Percentiles rank a stretch among this genome's conserved stretches.
These are phyloP conservation scores for Triticum monococcum DNA, from an alignment of 176 grass and related monocot genomes.

Conservation along the genomic window DNA sequence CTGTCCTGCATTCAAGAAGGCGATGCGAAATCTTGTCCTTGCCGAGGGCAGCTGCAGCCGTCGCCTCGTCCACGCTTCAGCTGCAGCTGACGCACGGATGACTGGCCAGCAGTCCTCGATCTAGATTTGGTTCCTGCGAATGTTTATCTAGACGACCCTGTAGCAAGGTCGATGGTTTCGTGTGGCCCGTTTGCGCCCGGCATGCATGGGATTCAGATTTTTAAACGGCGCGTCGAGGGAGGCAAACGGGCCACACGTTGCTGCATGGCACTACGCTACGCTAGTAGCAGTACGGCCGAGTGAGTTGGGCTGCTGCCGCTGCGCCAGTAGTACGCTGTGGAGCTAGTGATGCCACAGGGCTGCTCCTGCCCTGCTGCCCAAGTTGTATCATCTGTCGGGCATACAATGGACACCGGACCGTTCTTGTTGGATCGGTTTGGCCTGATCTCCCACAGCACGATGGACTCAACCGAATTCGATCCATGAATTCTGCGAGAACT, in stretches of 20 bases:
- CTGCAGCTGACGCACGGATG: background rate
- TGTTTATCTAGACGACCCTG: background rate
- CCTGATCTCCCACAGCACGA: background rate
- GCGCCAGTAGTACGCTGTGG: background rate
- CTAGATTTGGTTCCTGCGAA: slow-evolving; percentile 15
- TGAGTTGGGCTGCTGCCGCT: background rate
- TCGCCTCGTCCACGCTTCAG: background rate
- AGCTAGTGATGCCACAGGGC: background rate
- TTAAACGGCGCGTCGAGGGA: background rate
- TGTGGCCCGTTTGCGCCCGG: background rate
- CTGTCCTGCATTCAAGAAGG: background rate
- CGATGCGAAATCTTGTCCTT: background rate
- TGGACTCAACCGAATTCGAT: background rate
- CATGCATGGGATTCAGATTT: background rate
- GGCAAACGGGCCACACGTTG: background rate
- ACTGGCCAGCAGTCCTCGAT: background rate
- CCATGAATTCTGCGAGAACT: background rate
- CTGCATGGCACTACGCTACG: background rate
- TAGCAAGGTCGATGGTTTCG: background rate
- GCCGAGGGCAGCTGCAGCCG: background rate
- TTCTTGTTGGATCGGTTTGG: background rate
- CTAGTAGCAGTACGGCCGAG: background rate
- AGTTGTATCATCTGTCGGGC: background rate
- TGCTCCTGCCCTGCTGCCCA: no score
- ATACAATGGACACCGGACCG: background rate